phyloP scores from a whole-genome alignment of 148 eudicot genomes.

The Chenopodium album region DNA sequence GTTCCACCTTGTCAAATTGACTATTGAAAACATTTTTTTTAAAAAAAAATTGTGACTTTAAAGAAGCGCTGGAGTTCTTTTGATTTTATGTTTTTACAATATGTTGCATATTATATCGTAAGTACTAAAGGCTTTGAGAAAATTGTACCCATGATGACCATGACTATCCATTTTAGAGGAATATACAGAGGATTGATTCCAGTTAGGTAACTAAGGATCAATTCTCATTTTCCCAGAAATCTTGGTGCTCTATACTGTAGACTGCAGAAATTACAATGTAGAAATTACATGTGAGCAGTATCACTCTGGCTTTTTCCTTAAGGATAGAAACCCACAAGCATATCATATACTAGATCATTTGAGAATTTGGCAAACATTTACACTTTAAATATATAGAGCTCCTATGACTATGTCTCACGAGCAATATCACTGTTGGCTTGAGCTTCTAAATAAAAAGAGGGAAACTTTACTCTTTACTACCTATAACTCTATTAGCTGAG shows the following conservation, averaged over 20 bases:
- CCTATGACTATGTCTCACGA: too few species aligned
- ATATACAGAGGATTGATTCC: too few species aligned
- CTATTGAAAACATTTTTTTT: neutral
- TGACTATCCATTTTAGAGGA: too few species aligned
- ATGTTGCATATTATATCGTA: too few species aligned
- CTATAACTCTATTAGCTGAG: neutral
- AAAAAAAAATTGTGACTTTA: neutral
- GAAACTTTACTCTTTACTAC: too few species aligned
- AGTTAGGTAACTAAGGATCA: neutral
- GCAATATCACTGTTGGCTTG: neutral
- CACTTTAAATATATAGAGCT: too few species aligned
- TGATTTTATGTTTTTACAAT: too few species aligned
- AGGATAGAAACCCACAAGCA: neutral
- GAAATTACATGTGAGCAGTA: neutral
- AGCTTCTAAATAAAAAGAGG: neutral
- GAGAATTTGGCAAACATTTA: neutral
- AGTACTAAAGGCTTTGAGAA: too few species aligned
- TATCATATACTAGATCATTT: neutral
- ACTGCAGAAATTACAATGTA: neutral
- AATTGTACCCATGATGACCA: too few species aligned
- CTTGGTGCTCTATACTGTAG: too few species aligned
- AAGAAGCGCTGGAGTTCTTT: neutral
- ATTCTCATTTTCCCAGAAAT: neutral
- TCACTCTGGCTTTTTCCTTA: neutral
- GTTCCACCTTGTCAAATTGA: neutral